Evolutionary conservation across 2,329 filamentous ascomycete species (phyloP).

Genomic region (Salinomyces thailandicus): DNA sequence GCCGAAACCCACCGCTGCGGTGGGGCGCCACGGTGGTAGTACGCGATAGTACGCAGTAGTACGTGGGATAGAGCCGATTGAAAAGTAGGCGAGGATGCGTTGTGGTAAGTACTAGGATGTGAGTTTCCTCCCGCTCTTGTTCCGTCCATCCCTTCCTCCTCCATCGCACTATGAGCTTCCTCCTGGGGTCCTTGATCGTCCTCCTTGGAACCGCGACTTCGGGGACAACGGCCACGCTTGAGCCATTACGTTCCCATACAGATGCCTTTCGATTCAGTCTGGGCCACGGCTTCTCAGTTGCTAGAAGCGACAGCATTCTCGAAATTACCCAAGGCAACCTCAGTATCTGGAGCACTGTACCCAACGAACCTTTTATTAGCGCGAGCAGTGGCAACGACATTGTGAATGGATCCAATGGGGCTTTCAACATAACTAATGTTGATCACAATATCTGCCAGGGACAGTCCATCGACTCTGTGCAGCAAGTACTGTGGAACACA

Average conservation of each 20-base stretch:
- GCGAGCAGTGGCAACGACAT: conserved; percentile 18
- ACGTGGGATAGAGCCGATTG: too few species aligned
- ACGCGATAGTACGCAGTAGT: too few species aligned
- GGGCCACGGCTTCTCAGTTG: not conserved
- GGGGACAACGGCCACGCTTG: too few species aligned
- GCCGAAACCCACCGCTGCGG: too few species aligned
- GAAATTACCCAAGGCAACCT: conserved; percentile 10
- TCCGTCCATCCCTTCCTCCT: too few species aligned
- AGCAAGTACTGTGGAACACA: conserved; percentile 9
- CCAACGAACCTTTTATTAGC: conserved; percentile 16
- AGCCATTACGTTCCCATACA: not conserved
- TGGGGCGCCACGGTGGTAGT: too few species aligned
- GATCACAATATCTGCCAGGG: conserved; percentile 15
- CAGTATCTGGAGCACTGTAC: conserved; percentile 14
- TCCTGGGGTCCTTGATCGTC: too few species aligned
- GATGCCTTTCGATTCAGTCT: not conserved
- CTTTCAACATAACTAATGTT: conserved; percentile 18
- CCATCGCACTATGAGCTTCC: too few species aligned
- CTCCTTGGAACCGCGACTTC: too few species aligned
- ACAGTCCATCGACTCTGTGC: conserved; percentile 14
- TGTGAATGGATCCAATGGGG: conserved; percentile 14
- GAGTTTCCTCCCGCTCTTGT: too few species aligned
- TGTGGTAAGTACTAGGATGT: too few species aligned
- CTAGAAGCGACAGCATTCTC: conserved; percentile 3
- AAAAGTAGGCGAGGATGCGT: too few species aligned